Evolutionary conservation across 495 filamentous ascomycete genomes (phyloP).

Genomic region (Amphirosellinia nigrospora): DNA sequence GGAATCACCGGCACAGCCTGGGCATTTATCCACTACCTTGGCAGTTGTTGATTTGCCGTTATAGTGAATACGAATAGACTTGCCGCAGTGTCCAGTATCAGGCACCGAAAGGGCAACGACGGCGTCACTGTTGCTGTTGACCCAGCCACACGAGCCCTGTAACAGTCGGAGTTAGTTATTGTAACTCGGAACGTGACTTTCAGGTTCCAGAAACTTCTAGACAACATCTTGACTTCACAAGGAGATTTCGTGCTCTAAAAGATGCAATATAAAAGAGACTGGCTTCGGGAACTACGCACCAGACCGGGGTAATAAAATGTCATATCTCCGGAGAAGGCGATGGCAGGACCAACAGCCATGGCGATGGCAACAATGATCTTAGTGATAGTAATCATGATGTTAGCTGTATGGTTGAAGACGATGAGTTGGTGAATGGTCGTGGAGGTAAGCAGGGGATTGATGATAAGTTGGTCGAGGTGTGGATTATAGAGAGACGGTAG

Average conservation of each 20-base stretch:
- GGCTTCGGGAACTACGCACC: not conserved
- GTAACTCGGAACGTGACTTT: too few relatives aligned
- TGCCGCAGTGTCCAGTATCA: slow-evolving; percentile 59
- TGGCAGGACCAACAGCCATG: slow-evolving; percentile 21
- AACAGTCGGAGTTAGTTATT: too few relatives aligned
- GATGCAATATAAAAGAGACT: too few relatives aligned
- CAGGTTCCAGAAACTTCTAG: too few relatives aligned
- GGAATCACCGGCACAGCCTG: slow-evolving; percentile 59
- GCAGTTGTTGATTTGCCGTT: slow-evolving; percentile 62
- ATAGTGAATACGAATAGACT: slow-evolving; percentile 62
- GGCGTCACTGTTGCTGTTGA: slow-evolving; percentile 44
- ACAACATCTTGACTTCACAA: too few relatives aligned
- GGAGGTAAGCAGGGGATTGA: not conserved
- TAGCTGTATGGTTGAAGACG: too few relatives aligned
- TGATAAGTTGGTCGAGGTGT: not conserved
- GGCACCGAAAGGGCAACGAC: slow-evolving; percentile 51
- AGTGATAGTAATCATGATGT: slow-evolving; percentile 5
- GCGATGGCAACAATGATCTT: slow-evolving; percentile 29
- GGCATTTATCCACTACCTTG: slow-evolving; percentile 75
- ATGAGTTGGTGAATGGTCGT: not conserved
- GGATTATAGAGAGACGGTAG: not conserved
- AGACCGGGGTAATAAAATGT: slow-evolving; percentile 53
- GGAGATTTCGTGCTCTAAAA: too few relatives aligned
- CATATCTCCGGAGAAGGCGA: slow-evolving; percentile 48
- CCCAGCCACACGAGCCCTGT: slow-evolving; percentile 48